Percentiles rank a stretch among this genome's conserved stretches.
Conservation (phyloP, 2,329 filamentous ascomycete genomes). For the Tetracladium maxilliforme region DNA sequence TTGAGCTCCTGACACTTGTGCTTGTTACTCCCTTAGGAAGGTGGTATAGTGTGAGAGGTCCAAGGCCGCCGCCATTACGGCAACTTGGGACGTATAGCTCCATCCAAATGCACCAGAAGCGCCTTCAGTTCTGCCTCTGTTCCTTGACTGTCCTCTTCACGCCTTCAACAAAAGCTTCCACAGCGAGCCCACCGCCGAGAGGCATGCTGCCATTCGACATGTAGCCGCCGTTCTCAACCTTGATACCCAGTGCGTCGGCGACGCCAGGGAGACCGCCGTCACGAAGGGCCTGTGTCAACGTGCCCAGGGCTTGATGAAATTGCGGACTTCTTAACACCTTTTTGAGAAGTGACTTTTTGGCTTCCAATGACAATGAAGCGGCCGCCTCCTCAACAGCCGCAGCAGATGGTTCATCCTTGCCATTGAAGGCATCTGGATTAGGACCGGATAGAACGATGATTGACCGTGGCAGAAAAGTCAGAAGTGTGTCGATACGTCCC, state of each 20-base stretch:
- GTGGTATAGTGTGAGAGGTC: too few species aligned
- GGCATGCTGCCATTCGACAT: constrained; percentile 68
- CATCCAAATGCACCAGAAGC: too few species aligned
- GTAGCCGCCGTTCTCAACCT: constrained; percentile 73
- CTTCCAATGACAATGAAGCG: constrained; percentile 52
- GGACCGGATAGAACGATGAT: constrained; percentile 66
- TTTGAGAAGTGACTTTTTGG: constrained; percentile 70
- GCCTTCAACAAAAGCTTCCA: constrained; percentile 83
- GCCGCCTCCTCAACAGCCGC: constrained; percentile 60
- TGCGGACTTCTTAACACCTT: constrained; percentile 81
- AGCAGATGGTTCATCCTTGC: constrained; percentile 49
- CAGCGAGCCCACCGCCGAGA: constrained; percentile 72
- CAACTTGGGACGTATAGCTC: too few species aligned
- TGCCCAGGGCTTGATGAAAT: constrained; percentile 73
- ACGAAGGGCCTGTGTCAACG: constrained; percentile 72
- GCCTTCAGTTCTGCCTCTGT: constrained; percentile 11
- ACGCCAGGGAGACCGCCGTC: constrained; percentile 87
- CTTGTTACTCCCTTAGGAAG: too few species aligned
- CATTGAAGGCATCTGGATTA: constrained; percentile 37
- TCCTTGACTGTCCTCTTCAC: constrained; percentile 68
- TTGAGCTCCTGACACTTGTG: too few species aligned
- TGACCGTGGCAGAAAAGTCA: constrained; percentile 64
- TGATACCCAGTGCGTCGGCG: constrained; percentile 69
- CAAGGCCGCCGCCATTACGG: too few species aligned
- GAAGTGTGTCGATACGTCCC: constrained; percentile 55